These are phyloP conservation scores for Termitomyces sp. DNA, from an alignment of 768 basidiomycete genomes.

Conservation along the genomic window DNA sequence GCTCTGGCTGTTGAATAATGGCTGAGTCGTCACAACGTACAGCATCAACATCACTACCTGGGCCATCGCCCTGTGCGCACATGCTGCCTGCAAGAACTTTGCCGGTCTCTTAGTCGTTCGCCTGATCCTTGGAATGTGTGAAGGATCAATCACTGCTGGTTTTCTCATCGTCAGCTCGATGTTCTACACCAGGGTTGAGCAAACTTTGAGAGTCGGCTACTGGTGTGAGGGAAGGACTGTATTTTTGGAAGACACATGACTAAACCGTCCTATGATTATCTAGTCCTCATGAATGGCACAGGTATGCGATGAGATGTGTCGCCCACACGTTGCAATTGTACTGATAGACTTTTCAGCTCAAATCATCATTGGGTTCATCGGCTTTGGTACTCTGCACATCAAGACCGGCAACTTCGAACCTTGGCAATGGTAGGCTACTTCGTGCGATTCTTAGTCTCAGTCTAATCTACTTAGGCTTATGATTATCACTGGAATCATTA, in stretches of 20 bases:
- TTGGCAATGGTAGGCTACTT: conserved; percentile 64
- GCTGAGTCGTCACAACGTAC: background rate
- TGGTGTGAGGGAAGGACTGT: conserved; percentile 58
- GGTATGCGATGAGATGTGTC: conserved; percentile 34
- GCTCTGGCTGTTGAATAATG: background rate
- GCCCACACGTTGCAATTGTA: background rate
- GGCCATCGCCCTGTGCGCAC: conserved; percentile 56
- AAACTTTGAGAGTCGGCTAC: conserved; percentile 68
- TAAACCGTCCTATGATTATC: background rate
- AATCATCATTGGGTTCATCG: conserved; percentile 67
- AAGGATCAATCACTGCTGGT: conserved; percentile 70
- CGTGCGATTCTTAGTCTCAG: background rate
- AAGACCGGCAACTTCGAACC: conserved; percentile 55
- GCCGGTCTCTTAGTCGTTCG: conserved; percentile 62
- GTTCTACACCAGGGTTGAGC: conserved; percentile 76
- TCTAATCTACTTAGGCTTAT: conserved; percentile 47
- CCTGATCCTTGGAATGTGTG: conserved; percentile 69
- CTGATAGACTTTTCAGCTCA: conserved; percentile 46
- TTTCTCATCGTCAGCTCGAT: conserved; percentile 76
- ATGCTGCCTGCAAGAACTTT: conserved; percentile 74
- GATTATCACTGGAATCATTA: conserved; percentile 65
- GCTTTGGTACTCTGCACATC: conserved; percentile 67
- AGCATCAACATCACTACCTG: conserved; percentile 69
- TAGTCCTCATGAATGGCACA: conserved; percentile 76
- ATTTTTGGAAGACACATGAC: background rate